A percentile compares a stretch with the other conserved stretches of the same genome.
phyloP scores from a whole-genome alignment of 2,329 filamentous ascomycete species.

The Fusarium agapanthi region DNA sequence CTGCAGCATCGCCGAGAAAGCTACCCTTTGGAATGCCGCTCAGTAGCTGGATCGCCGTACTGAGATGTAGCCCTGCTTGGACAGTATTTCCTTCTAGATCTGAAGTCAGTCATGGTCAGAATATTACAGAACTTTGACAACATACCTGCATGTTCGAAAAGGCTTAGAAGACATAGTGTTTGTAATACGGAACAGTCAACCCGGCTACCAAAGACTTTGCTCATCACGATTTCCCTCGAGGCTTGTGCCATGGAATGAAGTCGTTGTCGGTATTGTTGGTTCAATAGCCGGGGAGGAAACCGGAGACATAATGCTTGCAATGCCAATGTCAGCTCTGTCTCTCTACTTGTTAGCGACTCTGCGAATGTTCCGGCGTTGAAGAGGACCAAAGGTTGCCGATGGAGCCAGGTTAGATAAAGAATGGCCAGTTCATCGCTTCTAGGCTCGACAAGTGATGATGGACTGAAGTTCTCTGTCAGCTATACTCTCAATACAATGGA shows the following conservation, averaged over 20 bases:
- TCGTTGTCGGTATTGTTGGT: not conserved
- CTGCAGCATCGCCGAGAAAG: not conserved
- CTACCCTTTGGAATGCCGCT: fast-evolving
- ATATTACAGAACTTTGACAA: fast-evolving
- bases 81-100: not conserved
- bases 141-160: not conserved
- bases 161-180: not conserved
- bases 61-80: not conserved
- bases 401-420: not conserved
- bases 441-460: not conserved
- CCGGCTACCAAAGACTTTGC: not conserved
- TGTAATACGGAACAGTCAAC: not conserved
- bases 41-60: not conserved
- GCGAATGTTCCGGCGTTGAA: not conserved
- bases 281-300: not conserved
- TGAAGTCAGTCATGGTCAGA: fast-evolving
- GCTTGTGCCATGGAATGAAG: not conserved
- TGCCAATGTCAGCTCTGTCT: not conserved
- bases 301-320: not conserved
- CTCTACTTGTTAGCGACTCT: not conserved
- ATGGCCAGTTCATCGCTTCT: not conserved
- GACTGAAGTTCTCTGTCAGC: not conserved
- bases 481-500: fast-evolving
- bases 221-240: not conserved
- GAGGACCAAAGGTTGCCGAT: not conserved